These are phyloP conservation scores for Actinidia chinensis DNA, from an alignment of 179 eudicot species.

Conservation along the genomic window DNA sequence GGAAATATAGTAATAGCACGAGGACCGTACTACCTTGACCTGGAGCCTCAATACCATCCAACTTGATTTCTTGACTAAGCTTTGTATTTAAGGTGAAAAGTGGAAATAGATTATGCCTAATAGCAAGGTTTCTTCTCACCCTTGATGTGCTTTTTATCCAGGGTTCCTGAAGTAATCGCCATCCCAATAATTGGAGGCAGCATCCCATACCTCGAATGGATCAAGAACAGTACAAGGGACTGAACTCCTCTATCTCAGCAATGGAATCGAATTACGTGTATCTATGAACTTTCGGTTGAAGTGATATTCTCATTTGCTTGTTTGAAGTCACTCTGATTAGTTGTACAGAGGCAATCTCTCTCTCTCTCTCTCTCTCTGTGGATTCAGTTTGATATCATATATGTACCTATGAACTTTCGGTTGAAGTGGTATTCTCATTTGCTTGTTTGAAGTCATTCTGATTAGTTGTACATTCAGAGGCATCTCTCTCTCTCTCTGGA, in stretches of 20 bases:
- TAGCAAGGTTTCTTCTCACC: background rate
- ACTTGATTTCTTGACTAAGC: background rate
- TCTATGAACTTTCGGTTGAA: background rate
- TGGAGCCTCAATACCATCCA: background rate
- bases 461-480: conserved; percentile 6
- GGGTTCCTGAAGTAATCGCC: conserved; percentile 94
- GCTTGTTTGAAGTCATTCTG: background rate
- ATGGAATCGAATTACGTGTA: background rate
- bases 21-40: background rate
- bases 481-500: background rate
- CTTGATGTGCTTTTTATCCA: conserved; percentile 21
- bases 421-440: background rate
- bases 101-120: background rate
- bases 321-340: background rate
- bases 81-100: background rate
- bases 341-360: conserved; percentile 2
- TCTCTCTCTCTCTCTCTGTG: background rate
- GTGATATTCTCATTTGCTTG: background rate
- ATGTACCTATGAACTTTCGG: background rate
- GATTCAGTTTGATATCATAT: background rate
- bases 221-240: conserved; percentile 83
- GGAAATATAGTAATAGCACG: too few relatives aligned
- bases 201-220: conserved; percentile 80
- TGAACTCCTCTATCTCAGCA: conserved; percentile 22
- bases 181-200: conserved; percentile 89